A percentile compares a stretch with the other conserved stretches of the same genome.
phyloP scores from a whole-genome alignment of 345 rosid genomes.

The Euphorbia pulcherrima region DNA sequence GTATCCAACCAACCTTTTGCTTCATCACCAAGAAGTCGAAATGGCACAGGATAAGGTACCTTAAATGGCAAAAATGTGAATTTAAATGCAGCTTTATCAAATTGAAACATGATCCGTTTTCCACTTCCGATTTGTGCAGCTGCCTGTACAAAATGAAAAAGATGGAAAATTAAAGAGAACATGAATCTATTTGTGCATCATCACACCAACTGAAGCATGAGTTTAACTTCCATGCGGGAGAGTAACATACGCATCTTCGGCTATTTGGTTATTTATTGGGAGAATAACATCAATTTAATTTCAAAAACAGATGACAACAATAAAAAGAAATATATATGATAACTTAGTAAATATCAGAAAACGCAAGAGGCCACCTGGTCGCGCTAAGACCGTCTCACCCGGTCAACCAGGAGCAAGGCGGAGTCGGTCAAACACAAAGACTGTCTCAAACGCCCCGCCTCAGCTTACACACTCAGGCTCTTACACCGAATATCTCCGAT shows the following conservation, averaged over 20 bases:
- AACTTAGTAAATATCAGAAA: too few relatives aligned
- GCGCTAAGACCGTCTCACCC: too few relatives aligned
- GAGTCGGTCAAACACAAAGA: too few relatives aligned
- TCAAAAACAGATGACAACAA: too few relatives aligned
- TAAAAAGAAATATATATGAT: too few relatives aligned
- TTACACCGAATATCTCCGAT: too few relatives aligned
- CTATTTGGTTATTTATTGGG: neutral
- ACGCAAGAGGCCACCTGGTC: too few relatives aligned
- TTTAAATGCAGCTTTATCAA: constrained; percentile 77
- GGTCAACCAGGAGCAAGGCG: too few relatives aligned
- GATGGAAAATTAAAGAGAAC: neutral
- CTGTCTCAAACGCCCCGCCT: too few relatives aligned
- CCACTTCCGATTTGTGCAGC: constrained; percentile 66
- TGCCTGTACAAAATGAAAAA: constrained; percentile 42
- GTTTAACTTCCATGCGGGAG: neutral
- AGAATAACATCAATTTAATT: neutral
- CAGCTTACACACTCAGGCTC: too few relatives aligned
- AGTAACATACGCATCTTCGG: neutral
- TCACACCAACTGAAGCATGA: neutral
- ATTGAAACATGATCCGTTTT: constrained; percentile 60
- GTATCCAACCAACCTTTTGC: constrained; percentile 94
- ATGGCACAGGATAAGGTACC: constrained; percentile 95
- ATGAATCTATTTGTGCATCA: neutral
- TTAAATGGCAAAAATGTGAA: constrained; percentile 81
- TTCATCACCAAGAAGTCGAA: constrained; percentile 93